Evolutionary conservation across 192 early-diverging fungal genomes (phyloP).

Genomic region (Phycomyces nitens): DNA sequence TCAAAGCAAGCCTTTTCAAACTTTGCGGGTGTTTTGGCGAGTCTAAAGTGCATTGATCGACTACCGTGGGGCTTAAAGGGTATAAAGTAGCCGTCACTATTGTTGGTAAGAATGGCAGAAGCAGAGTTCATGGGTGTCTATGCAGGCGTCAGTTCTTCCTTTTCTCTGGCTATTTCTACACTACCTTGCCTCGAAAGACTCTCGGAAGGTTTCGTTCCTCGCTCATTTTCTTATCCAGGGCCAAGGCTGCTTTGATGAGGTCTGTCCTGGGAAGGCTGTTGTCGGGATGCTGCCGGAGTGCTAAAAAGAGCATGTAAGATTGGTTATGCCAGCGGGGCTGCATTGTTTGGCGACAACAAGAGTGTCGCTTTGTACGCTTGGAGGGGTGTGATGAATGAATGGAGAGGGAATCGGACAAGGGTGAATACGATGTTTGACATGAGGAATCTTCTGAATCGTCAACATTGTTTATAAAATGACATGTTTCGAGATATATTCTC

Average conservation of each 20-base stretch:
- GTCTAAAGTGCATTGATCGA: constrained; percentile 64
- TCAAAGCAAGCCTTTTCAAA: constrained; percentile 64
- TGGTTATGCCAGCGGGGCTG: constrained; percentile 86
- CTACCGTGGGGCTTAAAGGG: constrained; percentile 63
- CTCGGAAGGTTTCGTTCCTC: constrained; percentile 65
- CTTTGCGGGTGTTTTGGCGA: constrained; percentile 73
- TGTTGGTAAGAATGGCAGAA: constrained; percentile 72
- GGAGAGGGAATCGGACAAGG: background rate
- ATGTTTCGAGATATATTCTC: no score
- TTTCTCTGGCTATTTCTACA: background rate
- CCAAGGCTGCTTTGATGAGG: constrained; percentile 72
- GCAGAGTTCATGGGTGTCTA: constrained; percentile 80
- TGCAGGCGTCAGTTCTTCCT: background rate
- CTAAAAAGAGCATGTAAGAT: constrained; percentile 78
- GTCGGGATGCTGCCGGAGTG: constrained; percentile 64
- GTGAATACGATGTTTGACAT: background rate
- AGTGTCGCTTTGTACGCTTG: background rate
- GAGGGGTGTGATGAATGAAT: background rate
- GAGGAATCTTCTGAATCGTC: background rate
- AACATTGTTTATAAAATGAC: no score
- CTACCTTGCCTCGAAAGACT: constrained; percentile 83
- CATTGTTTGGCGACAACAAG: background rate
- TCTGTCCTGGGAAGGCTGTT: constrained; percentile 67
- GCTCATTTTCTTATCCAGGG: constrained; percentile 72
- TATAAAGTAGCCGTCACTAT: constrained; percentile 69